Evolutionary conservation across 2,329 filamentous ascomycete genomes (phyloP), one percentile per base, ranked within the genome.

Genomic region (Trichoderma sp.): DNA sequence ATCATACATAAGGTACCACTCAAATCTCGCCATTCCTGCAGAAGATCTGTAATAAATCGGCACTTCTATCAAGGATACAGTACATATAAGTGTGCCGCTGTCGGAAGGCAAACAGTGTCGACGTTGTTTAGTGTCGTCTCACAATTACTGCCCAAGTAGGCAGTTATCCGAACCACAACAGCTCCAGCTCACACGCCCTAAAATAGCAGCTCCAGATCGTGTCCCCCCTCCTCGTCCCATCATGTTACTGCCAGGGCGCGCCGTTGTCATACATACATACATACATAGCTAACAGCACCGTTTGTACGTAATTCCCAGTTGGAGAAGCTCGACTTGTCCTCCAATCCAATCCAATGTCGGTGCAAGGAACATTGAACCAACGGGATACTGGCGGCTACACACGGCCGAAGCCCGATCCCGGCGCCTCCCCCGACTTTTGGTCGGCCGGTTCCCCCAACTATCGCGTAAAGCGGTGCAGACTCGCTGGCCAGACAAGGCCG

Each of bases 381-480:
- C 24, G 57, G 62, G 66, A 45, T 61, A 67, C 47, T 19, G 3
- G 55, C 66, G 66, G 66, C 51, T 67, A 67, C 51, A 41, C 45
- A 44, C 66, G 66, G 66, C 45, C 55, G 62, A 57, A n/a, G 55
- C 60, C 66, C 64, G 64, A 66, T 58, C 63, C 64, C 66, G 66
- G 66, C 51, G 50, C 48, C 19, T 58, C 44, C 57, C 57, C 57
- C 57, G 57, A 60, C 41, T 26, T 41, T 26, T 41, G 57, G 30
- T 45, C 50, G 59, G 48, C 59, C 17, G 59, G 41, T 12, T 10
- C 24, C 24, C 41, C 59, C 26, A 55, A 47, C 26, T 26, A 63
- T 63, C 60, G 60, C 60, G 60, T 47, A 63, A 55, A 50, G n/a
- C 50, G 50, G 15, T 52, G 15, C 50, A 19, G 34, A 52, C 12